Percentiles rank a stretch among this genome's conserved stretches.
Conservation (phyloP, 1,284 basidiomycete genomes). For the Ceratorhiza oryzae-sativae region DNA sequence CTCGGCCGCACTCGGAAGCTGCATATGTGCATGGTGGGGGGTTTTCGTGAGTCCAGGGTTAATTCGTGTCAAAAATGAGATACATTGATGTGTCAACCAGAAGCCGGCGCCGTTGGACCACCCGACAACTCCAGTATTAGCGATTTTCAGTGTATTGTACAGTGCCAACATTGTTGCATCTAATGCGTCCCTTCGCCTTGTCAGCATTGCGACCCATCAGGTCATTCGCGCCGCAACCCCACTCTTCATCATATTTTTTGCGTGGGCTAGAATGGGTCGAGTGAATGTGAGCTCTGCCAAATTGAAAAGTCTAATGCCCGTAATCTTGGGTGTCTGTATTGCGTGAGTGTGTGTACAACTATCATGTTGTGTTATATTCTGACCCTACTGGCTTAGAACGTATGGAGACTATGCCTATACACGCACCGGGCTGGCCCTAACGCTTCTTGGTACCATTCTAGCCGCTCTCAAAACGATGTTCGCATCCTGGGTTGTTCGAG, state of each 20-base stretch:
- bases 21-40: slow-evolving; percentile 65
- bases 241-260: slow-evolving; percentile 84
- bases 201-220: slow-evolving; percentile 94
- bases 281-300: slow-evolving; percentile 61
- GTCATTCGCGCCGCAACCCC: slow-evolving; percentile 92
- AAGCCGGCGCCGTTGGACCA: slow-evolving; percentile 61
- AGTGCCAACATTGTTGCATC: slow-evolving; percentile 92
- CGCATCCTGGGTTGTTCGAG: slow-evolving; percentile 65
- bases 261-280: slow-evolving; percentile 52
- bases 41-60: slow-evolving; percentile 57
- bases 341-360: slow-evolving; percentile 67
- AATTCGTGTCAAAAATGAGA: background rate
- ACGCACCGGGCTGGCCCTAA: slow-evolving; percentile 79
- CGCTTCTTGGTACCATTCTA: slow-evolving; percentile 84
- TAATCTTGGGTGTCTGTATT: slow-evolving; percentile 89
- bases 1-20: slow-evolving; percentile 84
- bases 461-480: slow-evolving; percentile 91
- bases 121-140: slow-evolving; percentile 68
- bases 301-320: slow-evolving; percentile 80
- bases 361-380: slow-evolving; percentile 22
- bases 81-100: slow-evolving; percentile 43
- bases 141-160: slow-evolving; percentile 85
- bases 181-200: slow-evolving; percentile 86
- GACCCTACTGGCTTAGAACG: slow-evolving; percentile 59
- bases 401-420: slow-evolving; percentile 93